Percentiles rank a stretch among this genome's conserved stretches.
These are phyloP conservation scores for Termitomyces bulborhizus DNA, from an alignment of 768 basidiomycete genomes.

Conservation along the genomic window DNA sequence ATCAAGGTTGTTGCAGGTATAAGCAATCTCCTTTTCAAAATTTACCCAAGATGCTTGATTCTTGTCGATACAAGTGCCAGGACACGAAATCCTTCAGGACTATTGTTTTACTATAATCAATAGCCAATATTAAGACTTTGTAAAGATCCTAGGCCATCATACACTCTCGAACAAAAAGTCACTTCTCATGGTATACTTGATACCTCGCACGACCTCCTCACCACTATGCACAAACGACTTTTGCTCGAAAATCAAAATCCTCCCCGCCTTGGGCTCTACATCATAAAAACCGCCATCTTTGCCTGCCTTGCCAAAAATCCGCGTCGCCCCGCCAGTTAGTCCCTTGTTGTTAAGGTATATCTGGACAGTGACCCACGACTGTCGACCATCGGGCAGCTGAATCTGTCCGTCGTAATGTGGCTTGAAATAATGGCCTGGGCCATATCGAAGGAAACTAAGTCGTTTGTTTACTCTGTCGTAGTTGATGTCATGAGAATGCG, in stretches of 20 bases:
- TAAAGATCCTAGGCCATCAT: background rate
- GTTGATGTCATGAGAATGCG: too few species aligned
- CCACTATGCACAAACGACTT: slow-evolving; percentile 33
- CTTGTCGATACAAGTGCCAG: too few species aligned
- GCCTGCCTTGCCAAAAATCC: slow-evolving; percentile 23
- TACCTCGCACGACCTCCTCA: slow-evolving; percentile 31
- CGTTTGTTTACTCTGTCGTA: slow-evolving; percentile 15
- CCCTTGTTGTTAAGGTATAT: slow-evolving; percentile 37
- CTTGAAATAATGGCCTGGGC: slow-evolving; percentile 35
- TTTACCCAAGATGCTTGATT: too few species aligned
- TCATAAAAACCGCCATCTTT: slow-evolving; percentile 25
- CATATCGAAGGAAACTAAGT: slow-evolving; percentile 38
- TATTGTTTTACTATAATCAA: too few species aligned
- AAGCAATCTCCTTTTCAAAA: too few species aligned
- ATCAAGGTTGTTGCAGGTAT: too few species aligned
- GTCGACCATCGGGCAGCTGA: slow-evolving; percentile 29
- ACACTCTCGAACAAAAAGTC: slow-evolving; percentile 31
- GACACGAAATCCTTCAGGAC: too few species aligned
- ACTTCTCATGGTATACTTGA: slow-evolving; percentile 34
- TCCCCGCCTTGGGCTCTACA: slow-evolving; percentile 35
- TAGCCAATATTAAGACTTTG: too few species aligned
- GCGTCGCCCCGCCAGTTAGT: slow-evolving; percentile 34
- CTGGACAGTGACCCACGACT: slow-evolving; percentile 35
- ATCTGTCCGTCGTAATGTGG: slow-evolving; percentile 32
- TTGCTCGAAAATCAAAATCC: slow-evolving; percentile 42